Evolutionary conservation across 441 rosid genomes (phyloP), one percentile per base, ranked within the genome.

Genomic region (Hura crepitans): DNA sequence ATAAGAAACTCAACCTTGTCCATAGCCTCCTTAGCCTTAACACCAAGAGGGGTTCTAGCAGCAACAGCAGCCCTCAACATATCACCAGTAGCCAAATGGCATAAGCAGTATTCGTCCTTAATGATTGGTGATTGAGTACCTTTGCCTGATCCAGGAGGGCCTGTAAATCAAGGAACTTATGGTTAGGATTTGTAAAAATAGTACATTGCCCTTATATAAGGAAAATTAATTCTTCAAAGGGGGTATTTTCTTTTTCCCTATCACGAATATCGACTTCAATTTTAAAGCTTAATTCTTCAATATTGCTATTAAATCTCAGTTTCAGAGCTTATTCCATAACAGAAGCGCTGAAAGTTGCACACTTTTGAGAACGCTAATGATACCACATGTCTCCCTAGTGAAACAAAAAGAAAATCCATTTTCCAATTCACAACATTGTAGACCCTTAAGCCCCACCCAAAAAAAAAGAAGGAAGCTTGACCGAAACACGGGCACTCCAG

Each of bases 101-200:
- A 95, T 70, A 95, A 79, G 77, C 97, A 95, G 72, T 81, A 83
- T 77, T 92, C 99, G 66, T 92, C 93, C 82, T 95, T 95, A 57
- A 95, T 89, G 18, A 90, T 81, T 7, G 97, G 96, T 28, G 97
- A 92, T 64, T 95, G 97, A 61, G 99, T 95, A 77, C 99, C 99
- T 82, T 92, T 95, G 1, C 99, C 99, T 0, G 97, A 95, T 72
- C 99, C 97, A 61, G 97, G 99, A 67, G 97, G 99, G 66, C 99
- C 99, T 95, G 82, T 78, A 64, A 66, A 77, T 66, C 66, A 80
- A 69, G 78, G 28, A 68, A 73, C 17, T 57, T 3, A 12, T 23
- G 15, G 39, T 9, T 18, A n/a, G 35, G 27, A n/a, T 37, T n/a
- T 33, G 20, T 4, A 59, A 59, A 18, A n/a, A 59, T 4, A 20